Percentiles rank a stretch among this genome's conserved stretches.
Evolutionary conservation across 2,329 filamentous ascomycete species (phyloP).

Genomic region (Monilinia aucupariae): DNA sequence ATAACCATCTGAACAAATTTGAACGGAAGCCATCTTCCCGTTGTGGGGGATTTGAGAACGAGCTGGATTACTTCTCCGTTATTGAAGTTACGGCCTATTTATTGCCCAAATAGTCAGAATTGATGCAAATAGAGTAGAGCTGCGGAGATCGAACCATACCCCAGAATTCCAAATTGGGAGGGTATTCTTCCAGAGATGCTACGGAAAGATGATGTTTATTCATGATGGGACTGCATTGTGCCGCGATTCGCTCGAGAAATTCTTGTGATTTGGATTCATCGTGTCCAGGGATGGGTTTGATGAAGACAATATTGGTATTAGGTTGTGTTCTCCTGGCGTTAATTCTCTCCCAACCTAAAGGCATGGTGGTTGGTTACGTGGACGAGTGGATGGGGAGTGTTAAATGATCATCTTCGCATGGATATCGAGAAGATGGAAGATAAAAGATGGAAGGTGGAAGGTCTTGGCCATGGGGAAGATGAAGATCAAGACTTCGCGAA

Average conservation of each 20-base stretch:
- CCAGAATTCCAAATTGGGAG: constrained; percentile 73
- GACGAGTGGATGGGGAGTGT: background rate
- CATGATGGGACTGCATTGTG: constrained; percentile 73
- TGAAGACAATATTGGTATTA: constrained; percentile 76
- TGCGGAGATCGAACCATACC: constrained; percentile 20
- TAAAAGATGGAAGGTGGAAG: background rate
- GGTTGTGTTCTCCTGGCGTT: constrained; percentile 71
- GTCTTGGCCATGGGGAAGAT: no score
- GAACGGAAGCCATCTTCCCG: constrained; percentile 71
- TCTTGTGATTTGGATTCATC: constrained; percentile 59
- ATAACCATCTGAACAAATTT: constrained; percentile 88
- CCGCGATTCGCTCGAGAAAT: constrained; percentile 71
- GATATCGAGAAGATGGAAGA: no score
- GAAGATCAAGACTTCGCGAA: no score
- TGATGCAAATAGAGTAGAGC: background rate
- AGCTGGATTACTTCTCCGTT: constrained; percentile 82
- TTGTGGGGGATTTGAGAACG: constrained; percentile 63
- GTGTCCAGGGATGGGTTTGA: constrained; percentile 67
- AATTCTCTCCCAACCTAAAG: constrained; percentile 70
- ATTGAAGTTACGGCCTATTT: constrained; percentile 81
- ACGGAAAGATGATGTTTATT: constrained; percentile 58
- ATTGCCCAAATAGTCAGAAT: background rate
- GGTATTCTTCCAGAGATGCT: constrained; percentile 73
- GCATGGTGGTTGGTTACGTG: constrained; percentile 48
- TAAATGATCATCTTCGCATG: background rate